phyloP scores from a whole-genome alignment of 306 rosid species.

The Cercis canadensis region DNA sequence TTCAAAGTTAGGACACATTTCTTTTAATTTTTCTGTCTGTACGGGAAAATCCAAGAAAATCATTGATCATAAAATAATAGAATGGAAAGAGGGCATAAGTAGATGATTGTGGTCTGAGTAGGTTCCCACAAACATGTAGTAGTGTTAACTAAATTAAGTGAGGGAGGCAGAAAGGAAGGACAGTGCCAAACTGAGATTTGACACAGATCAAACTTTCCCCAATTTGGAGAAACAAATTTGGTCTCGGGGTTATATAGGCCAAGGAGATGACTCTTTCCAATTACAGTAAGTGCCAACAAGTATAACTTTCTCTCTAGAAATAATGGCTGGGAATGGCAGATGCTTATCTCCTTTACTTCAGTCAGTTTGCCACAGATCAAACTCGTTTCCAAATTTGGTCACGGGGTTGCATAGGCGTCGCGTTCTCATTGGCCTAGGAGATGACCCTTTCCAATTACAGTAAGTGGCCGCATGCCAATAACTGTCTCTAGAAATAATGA shows the following conservation, averaged over 20 bases:
- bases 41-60: no score
- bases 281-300: no score
- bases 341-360: no score
- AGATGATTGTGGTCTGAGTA: slow-evolving; percentile 49
- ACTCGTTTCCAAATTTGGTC: slow-evolving; percentile 41
- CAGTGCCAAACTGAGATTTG: neutral
- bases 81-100: slow-evolving; percentile 44
- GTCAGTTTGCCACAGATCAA: no score
- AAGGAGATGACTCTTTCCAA: no score
- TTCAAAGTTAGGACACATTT: no score
- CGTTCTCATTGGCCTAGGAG: slow-evolving; percentile 46
- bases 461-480: neutral
- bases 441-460: slow-evolving; percentile 15
- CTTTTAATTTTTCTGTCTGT: no score
- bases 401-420: slow-evolving; percentile 33
- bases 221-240: no score
- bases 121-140: slow-evolving; percentile 63
- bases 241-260: no score
- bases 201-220: slow-evolving; percentile 10
- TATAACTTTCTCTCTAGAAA: no score
- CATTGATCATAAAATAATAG: slow-evolving; percentile 13
- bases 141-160: slow-evolving; percentile 47
- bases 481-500: slow-evolving; percentile 34
- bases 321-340: no score
- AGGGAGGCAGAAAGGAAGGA: slow-evolving; percentile 7